Base-by-base conservation (phyloP, 2,329 filamentous ascomycete genomes). In the Nemania sp. region DNA sequence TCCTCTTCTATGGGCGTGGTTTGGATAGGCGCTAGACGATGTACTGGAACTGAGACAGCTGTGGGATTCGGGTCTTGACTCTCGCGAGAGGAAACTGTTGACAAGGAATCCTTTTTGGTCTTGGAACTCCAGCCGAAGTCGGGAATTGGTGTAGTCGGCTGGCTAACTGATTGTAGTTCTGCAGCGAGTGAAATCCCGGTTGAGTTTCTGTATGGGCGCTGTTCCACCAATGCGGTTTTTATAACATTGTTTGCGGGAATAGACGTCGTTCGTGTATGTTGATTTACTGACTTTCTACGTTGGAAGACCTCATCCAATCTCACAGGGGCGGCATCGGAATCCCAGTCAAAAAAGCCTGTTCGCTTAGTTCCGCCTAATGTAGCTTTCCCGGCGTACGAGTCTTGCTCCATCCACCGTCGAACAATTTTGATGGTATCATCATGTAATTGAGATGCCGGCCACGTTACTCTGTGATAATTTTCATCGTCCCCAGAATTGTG, bases 391-490 rank as follows among this genome's bases (percentile, higher is more conserved):
- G 85, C 81, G 29, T 88, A 86, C 0, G 87, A 86, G 71, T 89
- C 88, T 72, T 90, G 86, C 72, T 90, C 87, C 83, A 90, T 89
- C 89, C 89, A 92, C 27, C 87, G 83, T 27, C 86, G 83, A 20
- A 91, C 88, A 47, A 88, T 87, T 64, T 85, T 83, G 66, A 89
- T 82, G 0, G 85, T 87, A 8, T 88, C 84, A 13, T 79, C 77
- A 26, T 87, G 87, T 1, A 88, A 78, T 6, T 82, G 78, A 0
- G 88, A 90, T n/a, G 81, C 79, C 3, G 75, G 70, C 89, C 89
- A 92, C 2, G 81, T 80, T n/a, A 89, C 82, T 8, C 86, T 83
- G 20, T 85, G 80, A 74, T 91, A 91, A 70, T 84, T 86, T 8
- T 89, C 87, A 57, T 88, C 86, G 53, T 89, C 84, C 49, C 86